Percentiles rank a stretch among this genome's conserved stretches.
Evolutionary conservation across 106 monocot species (phyloP).

Genomic region (Platanthera zijinensis): DNA sequence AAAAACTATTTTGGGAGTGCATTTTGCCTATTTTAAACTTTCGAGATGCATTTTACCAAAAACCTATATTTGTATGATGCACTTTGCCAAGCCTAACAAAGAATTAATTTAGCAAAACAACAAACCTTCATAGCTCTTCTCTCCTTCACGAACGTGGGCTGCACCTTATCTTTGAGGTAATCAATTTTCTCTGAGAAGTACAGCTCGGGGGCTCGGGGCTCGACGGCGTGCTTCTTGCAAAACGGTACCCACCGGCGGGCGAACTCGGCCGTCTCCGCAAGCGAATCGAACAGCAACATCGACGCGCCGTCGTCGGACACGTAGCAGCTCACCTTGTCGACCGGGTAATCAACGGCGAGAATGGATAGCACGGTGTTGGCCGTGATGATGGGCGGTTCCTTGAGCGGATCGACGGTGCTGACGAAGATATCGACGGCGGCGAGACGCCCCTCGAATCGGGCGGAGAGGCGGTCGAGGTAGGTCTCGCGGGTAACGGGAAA

Average conservation of each 20-base stretch:
- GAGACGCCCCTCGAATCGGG: constrained; percentile 70
- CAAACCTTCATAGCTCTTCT: constrained; percentile 87
- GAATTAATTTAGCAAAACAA: not conserved
- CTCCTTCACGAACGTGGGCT: constrained; percentile 87
- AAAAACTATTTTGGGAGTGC: too few species aligned
- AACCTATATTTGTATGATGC: too few species aligned
- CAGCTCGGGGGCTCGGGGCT: constrained; percentile 85
- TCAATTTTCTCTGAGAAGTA: constrained; percentile 97
- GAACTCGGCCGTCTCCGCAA: constrained; percentile 88
- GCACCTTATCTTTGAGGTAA: constrained; percentile 92
- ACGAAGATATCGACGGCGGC: constrained; percentile 81
- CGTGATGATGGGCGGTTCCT: constrained; percentile 94
- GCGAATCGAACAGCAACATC: constrained; percentile 80
- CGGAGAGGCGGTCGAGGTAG: constrained; percentile 82
- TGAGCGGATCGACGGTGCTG: constrained; percentile 85
- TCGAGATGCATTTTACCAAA: too few species aligned
- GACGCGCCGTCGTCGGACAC: constrained; percentile 94
- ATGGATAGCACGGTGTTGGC: constrained; percentile 95
- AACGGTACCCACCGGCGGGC: constrained; percentile 89
- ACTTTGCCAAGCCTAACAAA: too few species aligned
- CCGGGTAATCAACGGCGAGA: constrained; percentile 85
- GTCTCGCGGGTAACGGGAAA: constrained; percentile 74
- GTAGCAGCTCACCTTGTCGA: constrained; percentile 79
- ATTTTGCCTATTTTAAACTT: too few species aligned
- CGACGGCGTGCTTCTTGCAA: constrained; percentile 76